Conservation (phyloP, 1,284 basidiomycete genomes). For the Leccinum pachyderme region DNA sequence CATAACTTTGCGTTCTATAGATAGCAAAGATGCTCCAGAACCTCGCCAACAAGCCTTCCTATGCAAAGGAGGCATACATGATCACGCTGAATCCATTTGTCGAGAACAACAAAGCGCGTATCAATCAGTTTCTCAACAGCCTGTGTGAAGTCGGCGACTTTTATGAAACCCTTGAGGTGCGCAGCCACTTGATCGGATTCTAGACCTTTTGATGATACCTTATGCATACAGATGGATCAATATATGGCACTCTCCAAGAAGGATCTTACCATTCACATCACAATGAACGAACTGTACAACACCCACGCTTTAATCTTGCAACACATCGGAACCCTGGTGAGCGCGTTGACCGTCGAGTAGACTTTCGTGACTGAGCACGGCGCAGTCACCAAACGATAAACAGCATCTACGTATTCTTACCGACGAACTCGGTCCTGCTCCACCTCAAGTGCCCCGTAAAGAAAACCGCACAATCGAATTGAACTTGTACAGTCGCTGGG, state of each 20-base stretch:
- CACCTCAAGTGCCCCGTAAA: constrained; percentile 93
- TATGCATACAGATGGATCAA: constrained; percentile 87
- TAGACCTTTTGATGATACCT: not conserved
- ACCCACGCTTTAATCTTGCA: constrained; percentile 94
- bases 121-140: constrained; percentile 95
- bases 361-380: constrained; percentile 5
- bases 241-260: constrained; percentile 99
- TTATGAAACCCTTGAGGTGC: constrained; percentile 95
- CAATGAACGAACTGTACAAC: constrained; percentile 98
- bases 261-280: constrained; percentile 96
- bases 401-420: constrained; percentile 95
- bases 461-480: constrained; percentile 96
- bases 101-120: constrained; percentile 95
- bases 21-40: constrained; percentile 99
- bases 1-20: constrained; percentile 39
- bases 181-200: constrained; percentile 15
- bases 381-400: constrained; percentile 93
- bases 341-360: constrained; percentile 31
- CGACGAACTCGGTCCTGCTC: constrained; percentile 92
- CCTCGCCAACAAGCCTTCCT: constrained; percentile 97
- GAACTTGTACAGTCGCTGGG: constrained; percentile 95
- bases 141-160: constrained; percentile 99
- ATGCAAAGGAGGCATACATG: constrained; percentile 98
- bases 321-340: constrained; percentile 90
- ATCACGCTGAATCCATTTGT: constrained; percentile 97